Conservation (phyloP, 345 rosid genomes). For the Trapa bicornis region DNA sequence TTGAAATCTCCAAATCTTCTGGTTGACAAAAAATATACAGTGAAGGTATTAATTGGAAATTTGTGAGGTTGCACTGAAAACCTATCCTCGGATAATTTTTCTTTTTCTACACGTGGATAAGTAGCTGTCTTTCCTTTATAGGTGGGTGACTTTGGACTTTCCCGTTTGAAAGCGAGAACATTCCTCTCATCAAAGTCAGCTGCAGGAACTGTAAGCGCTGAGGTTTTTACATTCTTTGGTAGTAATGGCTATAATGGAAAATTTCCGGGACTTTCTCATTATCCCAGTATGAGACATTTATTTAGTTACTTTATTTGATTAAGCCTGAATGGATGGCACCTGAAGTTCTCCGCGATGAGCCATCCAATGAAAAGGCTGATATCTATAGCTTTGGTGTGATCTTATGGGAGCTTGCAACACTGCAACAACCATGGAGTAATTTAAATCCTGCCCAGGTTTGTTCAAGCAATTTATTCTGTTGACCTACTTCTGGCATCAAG, state of each 20-base stretch:
- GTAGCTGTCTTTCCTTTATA: conserved; percentile 14
- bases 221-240: not conserved
- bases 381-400: conserved; percentile 94
- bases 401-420: conserved; percentile 92
- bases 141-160: conserved; percentile 99
- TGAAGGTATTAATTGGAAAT: conserved; percentile 41
- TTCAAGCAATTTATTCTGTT: conserved; percentile 4
- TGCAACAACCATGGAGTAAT: conserved; percentile 94
- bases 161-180: conserved; percentile 90
- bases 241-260: not conserved
- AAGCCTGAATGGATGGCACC: conserved; percentile 99
- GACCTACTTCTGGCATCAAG: not conserved
- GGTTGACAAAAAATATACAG: conserved; percentile 95
- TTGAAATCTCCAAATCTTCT: conserved; percentile 93
- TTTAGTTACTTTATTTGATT: conserved; percentile 4
- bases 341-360: conserved; percentile 95
- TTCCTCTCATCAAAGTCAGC: conserved; percentile 98
- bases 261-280: not conserved
- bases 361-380: conserved; percentile 91
- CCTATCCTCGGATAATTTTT: not conserved
- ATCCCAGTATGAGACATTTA: not conserved
- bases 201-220: conserved; percentile 91
- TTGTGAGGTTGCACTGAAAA: not conserved
- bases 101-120: not conserved
- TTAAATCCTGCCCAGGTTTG: conserved; percentile 97